Evolutionary conservation across 163 green algal species (phyloP), one percentile per base, ranked within the genome.

Genomic region (Chlorella variabilis): DNA sequence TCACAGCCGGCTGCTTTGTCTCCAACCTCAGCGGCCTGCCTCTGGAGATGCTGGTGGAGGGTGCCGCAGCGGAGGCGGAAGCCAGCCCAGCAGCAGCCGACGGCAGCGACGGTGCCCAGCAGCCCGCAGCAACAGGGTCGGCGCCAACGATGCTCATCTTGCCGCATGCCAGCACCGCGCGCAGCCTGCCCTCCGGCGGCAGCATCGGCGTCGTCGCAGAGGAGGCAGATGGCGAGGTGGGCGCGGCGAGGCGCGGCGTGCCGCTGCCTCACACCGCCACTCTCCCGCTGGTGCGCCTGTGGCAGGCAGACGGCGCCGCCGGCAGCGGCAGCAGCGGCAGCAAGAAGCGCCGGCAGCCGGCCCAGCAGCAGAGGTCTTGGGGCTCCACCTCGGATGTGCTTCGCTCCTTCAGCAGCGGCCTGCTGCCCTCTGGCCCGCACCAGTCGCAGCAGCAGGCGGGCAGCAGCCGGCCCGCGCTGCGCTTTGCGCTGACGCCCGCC

Each of bases 11-110:
- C 29, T 83, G 75, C 79, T 84, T 83, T 66, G 67, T 88, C 9
- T 85, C 42, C 45, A 88, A 88, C 59, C 66, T 88, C 8, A 88
- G 74, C 1, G 58, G 59, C 27, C 71, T 81, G 36, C 71, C 59
- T 0, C 70, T 85, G 41, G 31, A 66, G 8, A 34, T 83, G 45
- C 56, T 73, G 51, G 63, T 71, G 9, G 49, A 83, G 34, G 66
- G 66, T 2, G 49, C 38, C 1, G 77, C 66, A 3, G 34, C 66
- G 0, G 34, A 45, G 8, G 77, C 48, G 18, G 66, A n/a, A 49
- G 21, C 21, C 48, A 48, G n/a, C 29, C 31, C 8, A 38, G 48
- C 34, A 67, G 54, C 71, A 63, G 54, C 33, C 39, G 33, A 5
- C 29, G 21, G 68, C 68, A 15, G 70, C 70, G n/a, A 45, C 17